These are phyloP conservation scores for Phoma sp. DNA, from an alignment of 2,329 filamentous ascomycete genomes.

Conservation along the genomic window DNA sequence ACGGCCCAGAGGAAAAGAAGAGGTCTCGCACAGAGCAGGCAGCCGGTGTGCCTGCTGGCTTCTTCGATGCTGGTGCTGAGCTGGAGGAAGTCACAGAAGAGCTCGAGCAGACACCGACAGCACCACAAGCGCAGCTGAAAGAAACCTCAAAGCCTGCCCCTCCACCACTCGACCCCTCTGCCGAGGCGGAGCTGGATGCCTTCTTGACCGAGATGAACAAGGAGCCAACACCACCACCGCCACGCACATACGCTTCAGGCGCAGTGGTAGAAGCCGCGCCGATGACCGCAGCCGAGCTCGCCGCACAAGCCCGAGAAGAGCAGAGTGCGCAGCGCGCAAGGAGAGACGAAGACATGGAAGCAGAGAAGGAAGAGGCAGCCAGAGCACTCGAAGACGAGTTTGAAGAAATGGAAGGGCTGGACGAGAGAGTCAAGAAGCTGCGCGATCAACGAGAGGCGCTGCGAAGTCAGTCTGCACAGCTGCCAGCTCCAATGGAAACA, in stretches of 20 bases:
- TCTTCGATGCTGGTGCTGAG: constrained; percentile 41
- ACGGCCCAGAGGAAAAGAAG: constrained; percentile 39
- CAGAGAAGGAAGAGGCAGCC: constrained; percentile 56
- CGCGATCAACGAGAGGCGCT: constrained; percentile 55
- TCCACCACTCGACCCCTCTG: constrained; percentile 25
- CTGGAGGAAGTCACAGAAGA: constrained; percentile 7
- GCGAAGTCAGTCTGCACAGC: constrained; percentile 30
- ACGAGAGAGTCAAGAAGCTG: constrained; percentile 53
- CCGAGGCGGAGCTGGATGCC: constrained; percentile 63
- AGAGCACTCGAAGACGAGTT: constrained; percentile 56
- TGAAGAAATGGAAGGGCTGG: constrained; percentile 58
- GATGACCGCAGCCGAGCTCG: constrained; percentile 55
- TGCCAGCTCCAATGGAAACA: constrained; percentile 15
- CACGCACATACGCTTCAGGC: constrained; percentile 59
- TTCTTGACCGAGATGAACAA: constrained; percentile 65
- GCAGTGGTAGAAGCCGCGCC: constrained; percentile 56
- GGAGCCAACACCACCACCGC: constrained; percentile 80
- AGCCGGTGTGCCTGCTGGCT: constrained; percentile 42
- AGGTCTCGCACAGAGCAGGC: constrained; percentile 42
- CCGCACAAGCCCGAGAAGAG: constrained; percentile 54
- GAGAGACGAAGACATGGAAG: constrained; percentile 55
- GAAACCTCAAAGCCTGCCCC: constrained; percentile 14
- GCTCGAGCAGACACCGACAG: constrained; percentile 1
- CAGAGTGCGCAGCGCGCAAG: constrained; percentile 51
- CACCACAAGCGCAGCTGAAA: constrained; percentile 7